Evolutionary conservation across 805 yeast genomes (phyloP), one percentile per base, ranked within the genome.

Genomic region (Candida sanyiensis): DNA sequence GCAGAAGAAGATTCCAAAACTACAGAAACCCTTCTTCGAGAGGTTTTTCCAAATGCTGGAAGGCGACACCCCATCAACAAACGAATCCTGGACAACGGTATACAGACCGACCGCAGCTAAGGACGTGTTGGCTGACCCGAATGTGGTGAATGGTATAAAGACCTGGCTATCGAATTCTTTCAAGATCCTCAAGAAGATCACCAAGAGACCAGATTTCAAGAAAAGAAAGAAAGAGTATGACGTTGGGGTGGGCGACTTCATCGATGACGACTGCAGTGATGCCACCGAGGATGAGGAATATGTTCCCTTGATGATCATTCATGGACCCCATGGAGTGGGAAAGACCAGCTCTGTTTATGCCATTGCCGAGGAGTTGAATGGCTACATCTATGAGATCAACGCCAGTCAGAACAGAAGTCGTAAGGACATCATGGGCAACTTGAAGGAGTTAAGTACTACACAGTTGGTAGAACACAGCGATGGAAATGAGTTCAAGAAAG

Each of bases 381-480:
- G 89, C 0, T 83, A 79, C 49, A 83, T 89, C 3, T 81, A 83
- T 56, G 97, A 90, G 56, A 67, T 89, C 21, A 86, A 85, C 56
- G 66, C 88, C 0, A 75, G 87, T n/a, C 80, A 76, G 48, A 64
- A 75, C 23, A 67, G 97, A 53, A 74, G 87, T 1, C 75, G 81
- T 34, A 83, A 77, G 54, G 90, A 84, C 44, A 70, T 90, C 11
- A 63, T 69, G 37, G 72, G 76, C 19, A 73, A 67, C 21, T 65
- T 90, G 27, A 78, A 72, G 35, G 97, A 94, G 51, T 72, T 88
- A 38, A 78, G 90, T 40, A 89, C 96, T 4, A 83, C 95, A 0
- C 87, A 86, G 43, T 64, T 83, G 33, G 89, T 90, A 2, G 85
- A 81, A 46, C 64, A 64, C 35, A 38, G 30, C 7, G 33, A 23